These are phyloP conservation scores for Hibiscus trionum DNA, from an alignment of 345 rosid genomes.

Conservation along the genomic window DNA sequence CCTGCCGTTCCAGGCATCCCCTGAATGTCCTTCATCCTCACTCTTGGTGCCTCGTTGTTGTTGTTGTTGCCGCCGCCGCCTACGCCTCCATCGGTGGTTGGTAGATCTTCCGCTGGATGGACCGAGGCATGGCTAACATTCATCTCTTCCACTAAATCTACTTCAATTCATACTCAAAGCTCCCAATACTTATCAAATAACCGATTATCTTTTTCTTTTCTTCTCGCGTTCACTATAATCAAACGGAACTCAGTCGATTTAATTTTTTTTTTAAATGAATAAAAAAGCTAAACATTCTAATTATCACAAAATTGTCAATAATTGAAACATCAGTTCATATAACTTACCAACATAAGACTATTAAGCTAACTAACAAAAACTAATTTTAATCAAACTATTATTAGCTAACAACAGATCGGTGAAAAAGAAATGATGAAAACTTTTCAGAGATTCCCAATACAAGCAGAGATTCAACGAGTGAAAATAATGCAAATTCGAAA, in stretches of 20 bases:
- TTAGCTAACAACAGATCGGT: not conserved
- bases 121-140: conserved; percentile 78
- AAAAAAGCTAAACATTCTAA: not conserved
- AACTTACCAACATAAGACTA: not conserved
- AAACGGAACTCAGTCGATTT: not conserved
- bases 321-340: not conserved
- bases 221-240: not conserved
- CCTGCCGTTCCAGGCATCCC: conserved; percentile 74
- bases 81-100: conserved; percentile 35
- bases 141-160: conserved; percentile 43
- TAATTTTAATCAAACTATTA: not conserved
- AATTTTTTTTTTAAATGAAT: too few species aligned
- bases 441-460: not conserved
- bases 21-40: conserved; percentile 62
- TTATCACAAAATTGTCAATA: not conserved
- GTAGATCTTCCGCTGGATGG: conserved; percentile 71
- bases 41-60: conserved; percentile 30
- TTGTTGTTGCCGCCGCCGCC: not conserved
- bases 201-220: not conserved
- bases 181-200: not conserved
- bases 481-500: not conserved
- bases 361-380: not conserved
- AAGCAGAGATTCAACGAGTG: not conserved
- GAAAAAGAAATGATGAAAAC: not conserved
- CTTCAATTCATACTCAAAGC: conserved; percentile 37